Evolutionary conservation across 2,329 filamentous ascomycete genomes (phyloP).

Genomic region (Beauveria medogensis): DNA sequence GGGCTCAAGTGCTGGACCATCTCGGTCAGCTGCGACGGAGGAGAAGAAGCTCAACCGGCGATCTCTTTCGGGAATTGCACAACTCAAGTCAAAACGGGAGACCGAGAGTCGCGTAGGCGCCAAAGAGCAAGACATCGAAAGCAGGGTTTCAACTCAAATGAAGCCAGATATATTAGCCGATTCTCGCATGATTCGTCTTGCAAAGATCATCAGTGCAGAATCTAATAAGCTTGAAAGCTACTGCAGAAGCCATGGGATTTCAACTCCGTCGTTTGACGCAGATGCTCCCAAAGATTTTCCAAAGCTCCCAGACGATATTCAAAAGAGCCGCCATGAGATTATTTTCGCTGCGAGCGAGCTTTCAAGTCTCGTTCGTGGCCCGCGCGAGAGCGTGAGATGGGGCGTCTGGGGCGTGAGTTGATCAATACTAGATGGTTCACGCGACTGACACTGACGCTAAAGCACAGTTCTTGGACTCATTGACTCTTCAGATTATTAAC

Average conservation of each 20-base stretch:
- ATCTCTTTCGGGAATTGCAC: constrained; percentile 4
- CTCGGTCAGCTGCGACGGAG: background rate
- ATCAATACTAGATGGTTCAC: constrained; percentile 10
- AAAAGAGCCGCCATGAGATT: constrained; percentile 37
- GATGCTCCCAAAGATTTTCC: constrained; percentile 39
- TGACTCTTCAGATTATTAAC: constrained; percentile 43
- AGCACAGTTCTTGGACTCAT: constrained; percentile 38
- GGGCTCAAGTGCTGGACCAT: constrained; percentile 4
- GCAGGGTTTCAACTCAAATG: constrained; percentile 1
- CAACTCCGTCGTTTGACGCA: constrained; percentile 36
- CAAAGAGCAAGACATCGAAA: background rate
- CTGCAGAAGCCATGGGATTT: constrained; percentile 33
- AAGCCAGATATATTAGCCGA: constrained; percentile 14
- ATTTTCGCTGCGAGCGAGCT: constrained; percentile 42
- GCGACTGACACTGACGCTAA: background rate
- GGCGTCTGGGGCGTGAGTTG: constrained; percentile 41
- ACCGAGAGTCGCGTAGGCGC: background rate
- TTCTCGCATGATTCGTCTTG: constrained; percentile 37
- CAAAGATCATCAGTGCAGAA: constrained; percentile 38
- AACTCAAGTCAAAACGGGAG: background rate
- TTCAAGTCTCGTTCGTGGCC: constrained; percentile 38
- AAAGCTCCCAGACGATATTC: constrained; percentile 36
- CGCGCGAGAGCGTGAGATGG: constrained; percentile 43
- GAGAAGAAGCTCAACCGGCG: constrained; percentile 9
- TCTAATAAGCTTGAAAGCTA: constrained; percentile 42